Evolutionary conservation across 306 rosid genomes (phyloP).

Genomic region (Malus asiatica): DNA sequence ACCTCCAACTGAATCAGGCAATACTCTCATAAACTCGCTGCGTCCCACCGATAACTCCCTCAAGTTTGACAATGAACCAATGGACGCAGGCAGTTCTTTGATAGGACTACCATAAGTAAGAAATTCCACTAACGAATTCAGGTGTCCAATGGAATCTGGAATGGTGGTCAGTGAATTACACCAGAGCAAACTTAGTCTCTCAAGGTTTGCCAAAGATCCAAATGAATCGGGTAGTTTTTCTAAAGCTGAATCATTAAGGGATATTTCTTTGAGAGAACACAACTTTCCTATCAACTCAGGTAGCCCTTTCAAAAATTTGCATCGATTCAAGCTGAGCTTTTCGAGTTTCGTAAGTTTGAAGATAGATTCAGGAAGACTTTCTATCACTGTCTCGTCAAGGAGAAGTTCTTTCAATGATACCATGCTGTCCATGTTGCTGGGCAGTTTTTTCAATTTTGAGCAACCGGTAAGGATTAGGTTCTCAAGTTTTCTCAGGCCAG

Average conservation of each 20-base stretch:
- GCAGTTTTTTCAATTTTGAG: conserved; percentile 35
- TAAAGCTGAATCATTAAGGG: conserved; percentile 32
- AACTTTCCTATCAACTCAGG: conserved; percentile 43
- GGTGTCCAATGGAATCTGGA: conserved; percentile 41
- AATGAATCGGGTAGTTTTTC: conserved; percentile 45
- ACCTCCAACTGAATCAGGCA: conserved; percentile 37
- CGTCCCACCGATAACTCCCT: conserved; percentile 26
- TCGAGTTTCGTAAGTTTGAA: conserved; percentile 39
- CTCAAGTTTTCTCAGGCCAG: conserved; percentile 50
- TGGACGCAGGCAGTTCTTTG: conserved; percentile 39
- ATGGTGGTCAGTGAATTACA: conserved; percentile 40
- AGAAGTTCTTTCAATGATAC: conserved; percentile 37
- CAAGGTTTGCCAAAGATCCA: conserved; percentile 46
- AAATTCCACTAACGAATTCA: conserved; percentile 28
- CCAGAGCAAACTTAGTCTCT: conserved; percentile 34
- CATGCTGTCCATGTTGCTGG: conserved; percentile 35
- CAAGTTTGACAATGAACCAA: conserved; percentile 44
- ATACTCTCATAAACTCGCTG: conserved; percentile 16
- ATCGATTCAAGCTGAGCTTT: conserved; percentile 27
- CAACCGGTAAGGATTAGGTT: conserved; percentile 37
- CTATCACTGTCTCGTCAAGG: conserved; percentile 32
- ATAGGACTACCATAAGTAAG: conserved; percentile 14
- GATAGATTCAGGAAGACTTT: conserved; percentile 42
- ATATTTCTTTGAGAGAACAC: conserved; percentile 39
- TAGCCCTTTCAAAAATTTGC: conserved; percentile 30